Percentiles rank a stretch among this genome's conserved stretches.
These are phyloP conservation scores for Penicillium desertorum DNA, from an alignment of 495 filamentous ascomycete species.

Conservation along the genomic window DNA sequence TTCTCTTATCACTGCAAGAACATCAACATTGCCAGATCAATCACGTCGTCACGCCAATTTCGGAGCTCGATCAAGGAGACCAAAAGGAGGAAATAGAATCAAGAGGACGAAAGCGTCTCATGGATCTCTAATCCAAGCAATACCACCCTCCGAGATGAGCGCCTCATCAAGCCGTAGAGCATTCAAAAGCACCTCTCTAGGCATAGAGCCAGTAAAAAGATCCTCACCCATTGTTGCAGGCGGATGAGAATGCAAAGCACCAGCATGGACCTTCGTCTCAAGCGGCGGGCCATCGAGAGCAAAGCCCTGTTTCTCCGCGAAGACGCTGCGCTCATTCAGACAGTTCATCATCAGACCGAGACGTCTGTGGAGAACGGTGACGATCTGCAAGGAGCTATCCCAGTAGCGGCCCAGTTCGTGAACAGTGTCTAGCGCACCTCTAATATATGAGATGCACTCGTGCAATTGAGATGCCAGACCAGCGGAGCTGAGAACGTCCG, in stretches of 20 bases:
- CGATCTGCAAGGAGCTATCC: slow-evolving; percentile 33
- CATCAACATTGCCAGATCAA: neutral
- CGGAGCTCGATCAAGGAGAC: neutral
- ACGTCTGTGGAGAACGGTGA: slow-evolving; percentile 31
- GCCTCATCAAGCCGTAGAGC: slow-evolving; percentile 34
- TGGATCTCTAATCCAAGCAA: slow-evolving; percentile 33
- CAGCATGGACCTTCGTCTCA: slow-evolving; percentile 33
- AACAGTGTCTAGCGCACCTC: slow-evolving; percentile 41
- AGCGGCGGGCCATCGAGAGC: slow-evolving; percentile 33
- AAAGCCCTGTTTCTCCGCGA: slow-evolving; percentile 36
- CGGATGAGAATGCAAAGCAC: slow-evolving; percentile 17
- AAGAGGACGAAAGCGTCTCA: slow-evolving; percentile 4
- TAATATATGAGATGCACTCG: slow-evolving; percentile 48
- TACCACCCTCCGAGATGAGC: slow-evolving; percentile 23
- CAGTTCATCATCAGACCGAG: slow-evolving; percentile 32
- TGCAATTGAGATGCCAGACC: slow-evolving; percentile 34
- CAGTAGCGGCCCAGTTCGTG: slow-evolving; percentile 37
- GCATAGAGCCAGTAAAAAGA: slow-evolving; percentile 37
- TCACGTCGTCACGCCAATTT: neutral
- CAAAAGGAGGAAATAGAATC: slow-evolving; percentile 1
- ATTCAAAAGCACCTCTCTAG: slow-evolving; percentile 33
- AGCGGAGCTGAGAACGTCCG: slow-evolving; percentile 48
- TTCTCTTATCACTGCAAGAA: neutral
- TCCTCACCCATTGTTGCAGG: slow-evolving; percentile 30
- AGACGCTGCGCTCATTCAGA: slow-evolving; percentile 23